Base-by-base conservation (phyloP, 345 rosid species). In the Arabidopsis suecica region DNA sequence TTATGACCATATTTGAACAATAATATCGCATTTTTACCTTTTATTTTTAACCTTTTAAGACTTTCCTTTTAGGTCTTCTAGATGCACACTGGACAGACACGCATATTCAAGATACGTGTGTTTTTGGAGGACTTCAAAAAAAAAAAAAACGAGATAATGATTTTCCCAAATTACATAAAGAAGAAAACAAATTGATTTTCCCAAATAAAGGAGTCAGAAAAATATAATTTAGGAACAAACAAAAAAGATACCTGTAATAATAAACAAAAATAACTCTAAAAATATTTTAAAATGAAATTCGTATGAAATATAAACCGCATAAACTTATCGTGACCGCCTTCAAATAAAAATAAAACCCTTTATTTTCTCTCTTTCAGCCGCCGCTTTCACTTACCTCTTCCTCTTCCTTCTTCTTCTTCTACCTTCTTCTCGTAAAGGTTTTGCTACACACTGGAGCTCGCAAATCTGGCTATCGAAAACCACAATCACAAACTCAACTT, bases 281-380 rank as follows among this genome's bases (percentile, higher is more conserved):
- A 30, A 22, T 28, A 40, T n/a, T 9, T 23, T 7, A 28, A 62
- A 69, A 63, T 70, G 54, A 50, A 1, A 48, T 70, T 70, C 66
- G 1, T 55, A 71, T 64, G 80, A 63, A 34, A 57, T 77, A 77
- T 71, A 64, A 71, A 71, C 77, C 77, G 76, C 77, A 77, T 65
- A 64, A 57, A 65, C 72, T 64, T 56, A 77, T 77, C 61, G 71
- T 65, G 76, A 77, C 80, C 80, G 80, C 80, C 77, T 71, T 65
- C 50, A 55, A 51, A 45, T 6, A 40, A 48, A 20, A 56, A 60
- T 4, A 53, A 69, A 61, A 57, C 38, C 65, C 74, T 67, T 53
- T 69, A 33, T 33, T 69, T 58, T 12, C 71, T 77, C 68, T 77
- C 76, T 38, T 37, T 48, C 81, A 71, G 77, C 81, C 77, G 81